phyloP scores from a whole-genome alignment of 768 basidiomycete species.

The Tephrocybe sp. region DNA sequence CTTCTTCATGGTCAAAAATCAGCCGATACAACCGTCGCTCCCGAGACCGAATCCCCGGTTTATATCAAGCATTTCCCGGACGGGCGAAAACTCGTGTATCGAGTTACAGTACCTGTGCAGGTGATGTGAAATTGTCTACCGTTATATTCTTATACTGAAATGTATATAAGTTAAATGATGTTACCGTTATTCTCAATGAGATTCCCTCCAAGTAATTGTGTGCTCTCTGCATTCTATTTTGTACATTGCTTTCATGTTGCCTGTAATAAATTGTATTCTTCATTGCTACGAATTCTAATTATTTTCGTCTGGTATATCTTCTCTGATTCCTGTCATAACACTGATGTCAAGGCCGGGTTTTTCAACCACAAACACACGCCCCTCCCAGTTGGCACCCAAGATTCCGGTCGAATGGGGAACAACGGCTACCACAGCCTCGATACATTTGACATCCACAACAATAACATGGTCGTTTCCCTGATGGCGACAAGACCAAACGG shows the following conservation, averaged over 20 bases:
- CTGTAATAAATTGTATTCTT: not conserved
- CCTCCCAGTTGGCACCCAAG: conserved; percentile 10
- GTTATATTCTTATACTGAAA: too few relatives aligned
- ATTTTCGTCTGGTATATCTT: not conserved
- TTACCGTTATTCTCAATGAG: too few relatives aligned
- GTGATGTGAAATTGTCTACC: too few relatives aligned
- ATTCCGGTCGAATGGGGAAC: conserved; percentile 14
- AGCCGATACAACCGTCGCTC: too few relatives aligned
- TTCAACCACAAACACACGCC: conserved; percentile 16
- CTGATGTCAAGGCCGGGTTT: conserved; percentile 18
- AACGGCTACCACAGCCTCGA: conserved; percentile 13
- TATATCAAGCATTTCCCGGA: too few relatives aligned
- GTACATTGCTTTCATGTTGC: not conserved
- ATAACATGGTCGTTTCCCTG: conserved; percentile 2
- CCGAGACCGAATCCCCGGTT: too few relatives aligned
- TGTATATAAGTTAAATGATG: too few relatives aligned
- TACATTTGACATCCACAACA: conserved; percentile 8
- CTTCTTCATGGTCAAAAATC: too few relatives aligned
- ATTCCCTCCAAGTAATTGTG: too few relatives aligned
- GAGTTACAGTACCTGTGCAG: too few relatives aligned
- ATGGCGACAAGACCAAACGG: conserved; percentile 12
- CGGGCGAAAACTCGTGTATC: too few relatives aligned
- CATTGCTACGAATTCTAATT: not conserved
- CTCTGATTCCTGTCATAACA: conserved; percentile 11
- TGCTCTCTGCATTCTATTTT: too few relatives aligned